phyloP scores from a whole-genome alignment of 1,284 basidiomycete genomes.

The Rhizopogon hawkerae region DNA sequence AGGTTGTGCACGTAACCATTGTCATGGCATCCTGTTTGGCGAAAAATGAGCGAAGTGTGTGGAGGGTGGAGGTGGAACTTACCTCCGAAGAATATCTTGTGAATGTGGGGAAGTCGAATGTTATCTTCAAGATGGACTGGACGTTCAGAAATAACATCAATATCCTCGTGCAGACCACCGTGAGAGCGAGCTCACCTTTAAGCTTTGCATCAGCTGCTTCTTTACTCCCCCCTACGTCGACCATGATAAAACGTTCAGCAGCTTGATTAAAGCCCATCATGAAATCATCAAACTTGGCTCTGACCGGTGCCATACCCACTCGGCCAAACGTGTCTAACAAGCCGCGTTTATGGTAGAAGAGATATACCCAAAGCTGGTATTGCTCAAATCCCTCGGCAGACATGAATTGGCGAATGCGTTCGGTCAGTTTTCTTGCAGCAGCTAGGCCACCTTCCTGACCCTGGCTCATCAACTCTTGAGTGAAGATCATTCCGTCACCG shows the following conservation, averaged over 20 bases:
- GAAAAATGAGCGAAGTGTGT: constrained; percentile 7
- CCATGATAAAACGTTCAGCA: constrained; percentile 53
- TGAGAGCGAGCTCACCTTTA: constrained; percentile 39
- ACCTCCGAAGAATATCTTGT: constrained; percentile 59
- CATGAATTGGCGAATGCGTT: constrained; percentile 41
- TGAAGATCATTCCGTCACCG: constrained; percentile 60
- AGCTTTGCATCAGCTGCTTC: constrained; percentile 70
- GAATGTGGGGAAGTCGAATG: constrained; percentile 50
- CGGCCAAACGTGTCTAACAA: constrained; percentile 43
- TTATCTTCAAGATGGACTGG: constrained; percentile 53
- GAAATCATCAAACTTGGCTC: constrained; percentile 50
- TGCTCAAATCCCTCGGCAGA: constrained; percentile 32
- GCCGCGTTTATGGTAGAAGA: constrained; percentile 59
- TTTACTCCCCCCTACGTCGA: constrained; percentile 66
- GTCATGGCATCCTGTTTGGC: constrained; percentile 54
- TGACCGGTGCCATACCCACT: constrained; percentile 32
- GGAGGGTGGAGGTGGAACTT: constrained; percentile 11
- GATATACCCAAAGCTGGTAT: constrained; percentile 52
- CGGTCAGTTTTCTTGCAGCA: constrained; percentile 45
- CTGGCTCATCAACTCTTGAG: constrained; percentile 39
- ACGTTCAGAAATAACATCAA: constrained; percentile 11
- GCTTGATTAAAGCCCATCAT: constrained; percentile 60
- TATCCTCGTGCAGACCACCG: neutral
- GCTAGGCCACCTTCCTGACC: constrained; percentile 50
- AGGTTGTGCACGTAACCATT: constrained; percentile 62